Conservation (phyloP, 1,284 basidiomycete genomes). For the Microbotryomycetes sp. region DNA sequence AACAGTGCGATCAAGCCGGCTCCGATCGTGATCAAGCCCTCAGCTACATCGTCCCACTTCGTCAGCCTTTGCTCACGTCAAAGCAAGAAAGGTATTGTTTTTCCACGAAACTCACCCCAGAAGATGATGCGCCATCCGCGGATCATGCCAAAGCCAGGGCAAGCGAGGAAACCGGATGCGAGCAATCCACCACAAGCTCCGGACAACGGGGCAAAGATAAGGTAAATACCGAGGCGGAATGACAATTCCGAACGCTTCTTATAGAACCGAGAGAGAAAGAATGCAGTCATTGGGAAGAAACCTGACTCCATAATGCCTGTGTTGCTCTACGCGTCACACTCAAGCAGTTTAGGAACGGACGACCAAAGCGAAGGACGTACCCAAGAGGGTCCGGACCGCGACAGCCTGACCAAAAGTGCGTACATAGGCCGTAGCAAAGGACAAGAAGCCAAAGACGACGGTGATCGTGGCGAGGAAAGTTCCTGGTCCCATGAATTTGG, state of each 20-base stretch:
- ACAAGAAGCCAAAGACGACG: slow-evolving; percentile 27
- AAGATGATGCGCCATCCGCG: slow-evolving; percentile 34
- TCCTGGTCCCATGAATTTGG: slow-evolving; percentile 51
- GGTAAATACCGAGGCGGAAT: slow-evolving; percentile 35
- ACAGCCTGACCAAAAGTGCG: slow-evolving; percentile 29
- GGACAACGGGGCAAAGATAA: slow-evolving; percentile 24
- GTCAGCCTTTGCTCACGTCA: no score
- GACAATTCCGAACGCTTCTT: slow-evolving; percentile 37
- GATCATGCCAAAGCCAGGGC: slow-evolving; percentile 24
- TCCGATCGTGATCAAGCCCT: slow-evolving; percentile 41
- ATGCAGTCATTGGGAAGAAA: slow-evolving; percentile 31
- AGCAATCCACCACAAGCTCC: slow-evolving; percentile 39
- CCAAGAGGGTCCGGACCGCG: slow-evolving; percentile 37
- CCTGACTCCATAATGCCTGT: slow-evolving; percentile 28
- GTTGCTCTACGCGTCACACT: no score
- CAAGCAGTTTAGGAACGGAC: no score
- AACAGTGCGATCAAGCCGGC: slow-evolving; percentile 38
- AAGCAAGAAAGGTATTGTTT: no score
- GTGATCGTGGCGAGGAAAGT: slow-evolving; percentile 35
- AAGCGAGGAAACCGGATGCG: slow-evolving; percentile 17
- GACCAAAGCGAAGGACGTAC: no score
- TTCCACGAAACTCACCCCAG: slow-evolving; percentile 1
- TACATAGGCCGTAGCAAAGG: slow-evolving; percentile 31
- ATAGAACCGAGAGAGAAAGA: slow-evolving; percentile 40
- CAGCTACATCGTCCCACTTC: no score